phyloP scores from a whole-genome alignment of 2,329 filamentous ascomycete species.

The Pseudogymnoascus sp. region DNA sequence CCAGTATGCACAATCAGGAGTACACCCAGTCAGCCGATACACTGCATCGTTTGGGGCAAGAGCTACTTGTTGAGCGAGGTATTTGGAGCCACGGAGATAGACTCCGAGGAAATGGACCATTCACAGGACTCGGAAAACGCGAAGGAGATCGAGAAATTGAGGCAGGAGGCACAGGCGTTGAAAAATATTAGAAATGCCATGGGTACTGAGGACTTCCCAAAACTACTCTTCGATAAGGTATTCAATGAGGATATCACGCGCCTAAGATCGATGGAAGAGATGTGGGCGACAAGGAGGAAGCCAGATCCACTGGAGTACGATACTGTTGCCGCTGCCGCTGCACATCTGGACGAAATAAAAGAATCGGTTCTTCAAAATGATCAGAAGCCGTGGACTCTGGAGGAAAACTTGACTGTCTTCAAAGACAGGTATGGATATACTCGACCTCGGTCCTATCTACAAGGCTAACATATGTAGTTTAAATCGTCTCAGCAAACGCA shows the following conservation, averaged over 20 bases:
- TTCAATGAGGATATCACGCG: constrained; percentile 79
- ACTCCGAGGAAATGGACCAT: constrained; percentile 68
- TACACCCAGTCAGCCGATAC: constrained; percentile 91
- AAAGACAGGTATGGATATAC: constrained; percentile 52
- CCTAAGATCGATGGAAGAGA: constrained; percentile 79
- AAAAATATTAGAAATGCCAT: constrained; percentile 75
- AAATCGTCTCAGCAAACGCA: constrained; percentile 63
- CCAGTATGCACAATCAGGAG: constrained; percentile 96
- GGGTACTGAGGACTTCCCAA: constrained; percentile 67
- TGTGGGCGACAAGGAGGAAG: constrained; percentile 81
- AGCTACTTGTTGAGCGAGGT: constrained; percentile 91
- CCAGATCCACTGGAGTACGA: constrained; percentile 68
- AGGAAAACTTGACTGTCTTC: constrained; percentile 81
- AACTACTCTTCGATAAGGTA: constrained; percentile 85
- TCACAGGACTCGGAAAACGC: constrained; percentile 74
- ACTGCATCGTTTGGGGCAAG: constrained; percentile 98
- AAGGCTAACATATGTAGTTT: constrained; percentile 41
- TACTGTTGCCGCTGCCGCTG: constrained; percentile 38
- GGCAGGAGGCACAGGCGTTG: constrained; percentile 72
- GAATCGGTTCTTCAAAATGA: constrained; percentile 54
- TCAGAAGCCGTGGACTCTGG: constrained; percentile 70
- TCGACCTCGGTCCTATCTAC: not conserved
- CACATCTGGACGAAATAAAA: constrained; percentile 27
- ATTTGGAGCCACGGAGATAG: constrained; percentile 85
- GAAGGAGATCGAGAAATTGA: constrained; percentile 79